Conservation (phyloP, 495 filamentous ascomycete species). For the Penicillium lagena region DNA sequence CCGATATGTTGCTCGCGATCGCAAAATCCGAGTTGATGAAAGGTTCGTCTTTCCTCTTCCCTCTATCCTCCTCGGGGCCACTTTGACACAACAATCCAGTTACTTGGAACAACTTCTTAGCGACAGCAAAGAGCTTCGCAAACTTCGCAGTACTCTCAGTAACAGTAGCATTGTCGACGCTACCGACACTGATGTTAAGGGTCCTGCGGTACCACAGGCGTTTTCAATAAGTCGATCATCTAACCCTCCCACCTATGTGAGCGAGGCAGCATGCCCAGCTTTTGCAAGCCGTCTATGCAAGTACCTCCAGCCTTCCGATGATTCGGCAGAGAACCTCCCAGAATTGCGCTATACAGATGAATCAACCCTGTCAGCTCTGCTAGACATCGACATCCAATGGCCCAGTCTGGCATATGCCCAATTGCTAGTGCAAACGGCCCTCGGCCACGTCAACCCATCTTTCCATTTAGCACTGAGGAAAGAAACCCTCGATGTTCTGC, state of each 20-base stretch:
- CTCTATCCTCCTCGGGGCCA: neutral
- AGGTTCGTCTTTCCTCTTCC: conserved; percentile 12
- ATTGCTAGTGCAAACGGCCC: conserved; percentile 28
- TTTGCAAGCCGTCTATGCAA: conserved; percentile 34
- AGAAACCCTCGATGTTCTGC: conserved; percentile 26
- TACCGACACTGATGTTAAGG: too few relatives aligned
- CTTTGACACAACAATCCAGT: conserved; percentile 4
- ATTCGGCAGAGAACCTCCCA: conserved; percentile 23
- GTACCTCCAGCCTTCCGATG: conserved; percentile 20
- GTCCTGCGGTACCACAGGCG: too few relatives aligned
- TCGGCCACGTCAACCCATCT: conserved; percentile 23
- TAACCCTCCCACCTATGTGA: conserved; percentile 27
- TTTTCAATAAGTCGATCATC: conserved; percentile 2
- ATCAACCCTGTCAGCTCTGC: conserved; percentile 12
- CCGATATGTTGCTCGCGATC: conserved; percentile 28
- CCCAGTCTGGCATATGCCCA: conserved; percentile 25
- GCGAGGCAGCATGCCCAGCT: conserved; percentile 31
- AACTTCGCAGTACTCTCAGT: neutral
- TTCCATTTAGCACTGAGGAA: conserved; percentile 28
- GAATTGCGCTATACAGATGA: conserved; percentile 27
- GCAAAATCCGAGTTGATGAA: conserved; percentile 31
- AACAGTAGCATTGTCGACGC: too few relatives aligned
- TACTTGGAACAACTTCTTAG: conserved; percentile 24
- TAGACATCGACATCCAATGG: conserved; percentile 19
- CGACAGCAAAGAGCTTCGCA: conserved; percentile 25